Evolutionary conservation across 345 rosid species (phyloP).

Genomic region (Aquilaria sinensis): DNA sequence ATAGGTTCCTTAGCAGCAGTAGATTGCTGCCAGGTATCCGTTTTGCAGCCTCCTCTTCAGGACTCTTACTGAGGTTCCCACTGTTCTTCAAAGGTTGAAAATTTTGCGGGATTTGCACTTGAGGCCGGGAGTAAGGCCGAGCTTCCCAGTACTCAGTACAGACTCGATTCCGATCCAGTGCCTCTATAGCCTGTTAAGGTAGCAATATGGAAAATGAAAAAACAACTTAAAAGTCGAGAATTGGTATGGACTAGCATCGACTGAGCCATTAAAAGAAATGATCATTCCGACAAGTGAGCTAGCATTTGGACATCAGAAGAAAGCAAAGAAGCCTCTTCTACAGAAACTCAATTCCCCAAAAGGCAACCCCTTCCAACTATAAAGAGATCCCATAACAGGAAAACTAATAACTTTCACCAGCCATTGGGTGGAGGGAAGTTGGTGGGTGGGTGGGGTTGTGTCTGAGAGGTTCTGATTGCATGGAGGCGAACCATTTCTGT

Average conservation of each 20-base stretch:
- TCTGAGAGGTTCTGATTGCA: too few relatives aligned
- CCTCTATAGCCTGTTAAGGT: constrained; percentile 71
- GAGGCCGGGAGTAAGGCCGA: constrained; percentile 89
- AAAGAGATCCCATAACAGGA: neutral
- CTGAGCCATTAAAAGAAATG: neutral
- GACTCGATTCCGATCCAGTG: constrained; percentile 72
- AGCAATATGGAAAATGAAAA: constrained; percentile 1
- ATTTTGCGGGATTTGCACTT: constrained; percentile 55
- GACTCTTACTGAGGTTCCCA: constrained; percentile 15
- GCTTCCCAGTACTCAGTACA: constrained; percentile 93
- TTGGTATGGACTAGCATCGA: constrained; percentile 3
- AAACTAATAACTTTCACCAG: neutral
- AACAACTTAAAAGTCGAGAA: neutral
- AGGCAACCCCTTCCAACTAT: neutral
- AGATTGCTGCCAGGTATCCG: constrained; percentile 17
- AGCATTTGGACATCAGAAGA: too few relatives aligned
- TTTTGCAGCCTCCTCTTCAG: constrained; percentile 16
- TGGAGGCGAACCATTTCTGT: too few relatives aligned
- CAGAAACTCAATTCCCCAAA: too few relatives aligned
- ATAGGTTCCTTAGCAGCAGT: constrained; percentile 39
- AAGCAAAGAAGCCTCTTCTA: too few relatives aligned
- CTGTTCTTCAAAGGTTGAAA: constrained; percentile 25
- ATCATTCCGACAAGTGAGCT: neutral
- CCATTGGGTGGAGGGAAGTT: too few relatives aligned
- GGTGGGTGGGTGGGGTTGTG: too few relatives aligned